Base-by-base conservation (phyloP, 352 stramenopile species). In the Pilasporangium apinafurcum region DNA sequence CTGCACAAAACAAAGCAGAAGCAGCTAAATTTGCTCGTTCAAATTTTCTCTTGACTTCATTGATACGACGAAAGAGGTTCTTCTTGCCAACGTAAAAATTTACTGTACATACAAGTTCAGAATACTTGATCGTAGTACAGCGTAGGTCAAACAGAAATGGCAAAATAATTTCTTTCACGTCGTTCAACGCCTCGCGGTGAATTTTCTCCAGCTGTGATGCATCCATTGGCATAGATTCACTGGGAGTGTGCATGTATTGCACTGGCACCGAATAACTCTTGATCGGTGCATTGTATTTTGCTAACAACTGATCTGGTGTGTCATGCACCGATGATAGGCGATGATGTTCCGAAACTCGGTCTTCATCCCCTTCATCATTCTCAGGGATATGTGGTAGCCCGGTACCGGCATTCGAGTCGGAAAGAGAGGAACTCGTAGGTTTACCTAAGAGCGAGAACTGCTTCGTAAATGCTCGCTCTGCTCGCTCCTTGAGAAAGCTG, bases 401-500 rank as follows among this genome's bases (percentile, higher is more conserved):
- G 2, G 32, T 45, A 21, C 27, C 43, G 10, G 18, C 18, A 39
- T 51, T 21, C 25, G 44, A 52, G 47, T 43, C 17, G 12, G 44
- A 28, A 17, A 52, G 37, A 9, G 24, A 46, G 25, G 13, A 13
- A 12, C 18, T 10, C n/a, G 42, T 12, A 39, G 48, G 62, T 9
- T 52, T 48, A 0, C 65, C 59, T 31, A 82, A 65, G 1, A 65
- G 50, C 3, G 73, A 83, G 24, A 88, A 68, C 39, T 86, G 76
- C 27, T 78, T 86, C 14, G 65, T 82, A 32, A 89, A 68, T 10
- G 77, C 77, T 18, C 69, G 63, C 7, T 72, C 66, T 6, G 76
- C 76, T 42, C 73, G 71, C 35, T 83, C 70, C 49, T 89, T 89
- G 38, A 89, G 56, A 33, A 84, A 89, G 17, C 65, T 81, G 27